Base-by-base conservation (phyloP, 129 eudicot genomes). In the Pseudognaphalium luteoalbum region DNA sequence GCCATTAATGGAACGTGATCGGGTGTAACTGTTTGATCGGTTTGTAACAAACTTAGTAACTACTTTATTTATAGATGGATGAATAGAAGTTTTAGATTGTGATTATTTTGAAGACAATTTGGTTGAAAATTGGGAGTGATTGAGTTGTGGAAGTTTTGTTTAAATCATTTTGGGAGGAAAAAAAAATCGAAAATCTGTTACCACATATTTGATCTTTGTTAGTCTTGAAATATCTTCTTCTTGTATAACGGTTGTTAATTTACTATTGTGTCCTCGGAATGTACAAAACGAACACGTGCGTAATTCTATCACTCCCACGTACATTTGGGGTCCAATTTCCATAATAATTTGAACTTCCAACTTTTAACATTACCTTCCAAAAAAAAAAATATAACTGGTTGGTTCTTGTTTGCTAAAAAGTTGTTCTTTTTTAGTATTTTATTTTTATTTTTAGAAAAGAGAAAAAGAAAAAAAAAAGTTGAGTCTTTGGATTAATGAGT, bases 161-260 rank as follows among this genome's bases (percentile, higher is more conserved):
- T 65, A 65, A 28, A 35, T 42, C 57, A 64, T 42, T 66, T 78
- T 75, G 42, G 15, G 68, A 61, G 78, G 85, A 73, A 87, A 82
- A 42, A 2, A 11, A 42, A 14, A 14, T 12, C 54, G 3, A 47
- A 47, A 84, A 82, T 66, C 85, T 64, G 74, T 82, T 79, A 62
- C 91, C 91, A 87, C 91, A 87, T 81, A 60, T 72, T 78, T 63
- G 68, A 15, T 58, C 77, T 73, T 37, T 70, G 68, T 41, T 6
- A 15, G 21, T 7, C 2, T 44, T 51, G 78, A 72, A 79, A 79
- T 79, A 79, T 52, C n/a, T 19, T 64, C 25, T 19, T 19, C 1
- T 20, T 7, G 54, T 25, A 20, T 64, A 6, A 17, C 19, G 4
- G 21, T 5, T 33, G 5, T 20, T 17, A 35, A 79, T 51, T 72